Conservation (phyloP, 129 eudicot genomes). For the Erigeron canadensis region DNA sequence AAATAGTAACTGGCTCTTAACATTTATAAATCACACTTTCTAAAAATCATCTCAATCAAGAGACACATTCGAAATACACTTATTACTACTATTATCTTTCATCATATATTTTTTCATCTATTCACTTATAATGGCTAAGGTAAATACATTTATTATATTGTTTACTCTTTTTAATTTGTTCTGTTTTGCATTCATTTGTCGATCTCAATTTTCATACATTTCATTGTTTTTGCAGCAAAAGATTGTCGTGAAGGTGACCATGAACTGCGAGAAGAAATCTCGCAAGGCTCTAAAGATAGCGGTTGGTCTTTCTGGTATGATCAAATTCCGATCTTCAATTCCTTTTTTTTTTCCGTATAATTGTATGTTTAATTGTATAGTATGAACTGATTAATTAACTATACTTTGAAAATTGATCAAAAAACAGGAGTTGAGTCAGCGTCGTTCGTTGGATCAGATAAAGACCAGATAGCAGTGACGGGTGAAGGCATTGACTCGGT, state of each 20-base stretch:
- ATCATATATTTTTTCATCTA: too few relatives aligned
- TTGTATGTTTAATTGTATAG: neutral
- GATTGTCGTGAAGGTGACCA: slow-evolving; percentile 36
- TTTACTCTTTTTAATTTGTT: too few relatives aligned
- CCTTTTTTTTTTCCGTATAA: neutral
- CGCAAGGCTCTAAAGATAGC: slow-evolving; percentile 38
- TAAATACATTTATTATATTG: too few relatives aligned
- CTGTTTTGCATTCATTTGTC: too few relatives aligned
- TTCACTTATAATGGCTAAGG: too few relatives aligned
- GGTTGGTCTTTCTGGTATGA: slow-evolving; percentile 27
- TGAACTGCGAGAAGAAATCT: slow-evolving; percentile 20
- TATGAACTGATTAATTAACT: neutral
- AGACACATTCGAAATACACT: too few relatives aligned
- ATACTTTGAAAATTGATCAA: neutral
- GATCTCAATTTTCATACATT: too few relatives aligned
- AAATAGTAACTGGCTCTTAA: too few relatives aligned
- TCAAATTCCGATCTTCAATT: neutral
- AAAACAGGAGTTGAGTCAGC: slow-evolving; percentile 40
- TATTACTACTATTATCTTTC: too few relatives aligned
- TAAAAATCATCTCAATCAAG: too few relatives aligned
- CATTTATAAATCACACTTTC: too few relatives aligned
- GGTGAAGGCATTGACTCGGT: slow-evolving; percentile 40
- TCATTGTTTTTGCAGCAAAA: slow-evolving; percentile 33
- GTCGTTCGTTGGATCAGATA: slow-evolving; percentile 13
- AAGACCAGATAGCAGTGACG: slow-evolving; percentile 36